Evolutionary conservation across 2,329 filamentous ascomycete species (phyloP).

Genomic region (Seiridium unicorne): DNA sequence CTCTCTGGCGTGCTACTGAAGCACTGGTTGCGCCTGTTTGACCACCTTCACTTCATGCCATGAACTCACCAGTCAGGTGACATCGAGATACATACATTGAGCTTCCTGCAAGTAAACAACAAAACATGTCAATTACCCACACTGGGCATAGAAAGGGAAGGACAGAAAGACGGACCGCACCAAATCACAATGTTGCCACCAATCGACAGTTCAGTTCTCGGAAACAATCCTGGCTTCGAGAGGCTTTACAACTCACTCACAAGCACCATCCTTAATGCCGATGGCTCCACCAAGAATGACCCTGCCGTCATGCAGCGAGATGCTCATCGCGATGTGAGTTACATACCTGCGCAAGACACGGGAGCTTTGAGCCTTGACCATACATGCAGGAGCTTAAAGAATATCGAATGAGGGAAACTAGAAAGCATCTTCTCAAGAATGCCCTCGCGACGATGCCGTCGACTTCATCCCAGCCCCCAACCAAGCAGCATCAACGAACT

Average conservation of each 20-base stretch:
- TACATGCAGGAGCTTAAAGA: conserved; percentile 45
- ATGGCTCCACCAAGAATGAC: conserved; percentile 56
- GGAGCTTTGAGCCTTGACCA: background rate
- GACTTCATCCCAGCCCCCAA: conserved; percentile 15
- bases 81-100: no score
- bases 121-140: background rate
- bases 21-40: no score
- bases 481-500: conserved; percentile 15
- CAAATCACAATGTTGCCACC: conserved; percentile 52
- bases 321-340: conserved; percentile 45
- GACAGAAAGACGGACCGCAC: background rate
- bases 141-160: background rate
- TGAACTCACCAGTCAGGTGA: no score
- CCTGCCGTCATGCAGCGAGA: conserved; percentile 48
- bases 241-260: conserved; percentile 55
- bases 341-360: background rate
- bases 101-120: no score
- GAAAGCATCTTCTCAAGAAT: conserved; percentile 47
- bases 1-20: no score
- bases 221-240: conserved; percentile 60
- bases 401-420: conserved; percentile 46
- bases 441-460: conserved; percentile 47
- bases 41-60: no score
- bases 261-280: conserved; percentile 51
- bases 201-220: conserved; percentile 51